Evolutionary conservation across 2,329 filamentous ascomycete species (phyloP).

Genomic region (Alternaria triticimaculans): DNA sequence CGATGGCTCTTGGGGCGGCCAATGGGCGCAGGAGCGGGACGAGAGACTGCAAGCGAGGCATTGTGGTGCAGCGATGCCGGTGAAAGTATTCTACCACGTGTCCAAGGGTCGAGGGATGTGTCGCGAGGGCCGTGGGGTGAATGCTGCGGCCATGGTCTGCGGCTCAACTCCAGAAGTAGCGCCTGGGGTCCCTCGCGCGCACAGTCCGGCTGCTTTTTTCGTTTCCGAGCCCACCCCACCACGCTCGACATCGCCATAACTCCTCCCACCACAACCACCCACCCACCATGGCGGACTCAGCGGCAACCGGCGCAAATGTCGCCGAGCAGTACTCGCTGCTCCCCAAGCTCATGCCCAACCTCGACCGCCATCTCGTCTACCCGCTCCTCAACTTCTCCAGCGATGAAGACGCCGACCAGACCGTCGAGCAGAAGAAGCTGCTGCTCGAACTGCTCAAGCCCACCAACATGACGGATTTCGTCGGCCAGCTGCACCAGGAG

Average conservation of each 20-base stretch:
- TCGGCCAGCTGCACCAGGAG: constrained; percentile 88
- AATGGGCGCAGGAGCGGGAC: constrained; percentile 52
- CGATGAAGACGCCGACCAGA: constrained; percentile 78
- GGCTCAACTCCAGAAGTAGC: constrained; percentile 46
- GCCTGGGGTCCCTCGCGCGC: constrained; percentile 44
- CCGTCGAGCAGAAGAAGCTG: constrained; percentile 76
- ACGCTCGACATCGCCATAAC: constrained; percentile 17
- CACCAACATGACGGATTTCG: constrained; percentile 99
- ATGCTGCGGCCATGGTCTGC: constrained; percentile 16
- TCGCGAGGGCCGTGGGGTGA: constrained; percentile 3
- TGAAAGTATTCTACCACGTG: background rate
- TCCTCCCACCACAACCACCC: constrained; percentile 15
- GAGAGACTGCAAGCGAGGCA: constrained; percentile 47
- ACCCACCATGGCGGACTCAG: constrained; percentile 50
- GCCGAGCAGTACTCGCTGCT: constrained; percentile 79
- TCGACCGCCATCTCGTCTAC: constrained; percentile 96
- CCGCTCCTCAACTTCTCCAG: constrained; percentile 92
- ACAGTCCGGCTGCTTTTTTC: constrained; percentile 43
- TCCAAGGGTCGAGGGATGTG: background rate
- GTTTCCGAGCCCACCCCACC: constrained; percentile 17
- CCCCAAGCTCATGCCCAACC: constrained; percentile 85
- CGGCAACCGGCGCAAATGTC: constrained; percentile 55
- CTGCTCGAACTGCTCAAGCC: constrained; percentile 95
- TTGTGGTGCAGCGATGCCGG: constrained; percentile 15
- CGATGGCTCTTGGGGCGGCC: constrained; percentile 44